Base-by-base conservation (phyloP, 192 early-diverging fungal species). In the Phlyctochytrium arcticum region DNA sequence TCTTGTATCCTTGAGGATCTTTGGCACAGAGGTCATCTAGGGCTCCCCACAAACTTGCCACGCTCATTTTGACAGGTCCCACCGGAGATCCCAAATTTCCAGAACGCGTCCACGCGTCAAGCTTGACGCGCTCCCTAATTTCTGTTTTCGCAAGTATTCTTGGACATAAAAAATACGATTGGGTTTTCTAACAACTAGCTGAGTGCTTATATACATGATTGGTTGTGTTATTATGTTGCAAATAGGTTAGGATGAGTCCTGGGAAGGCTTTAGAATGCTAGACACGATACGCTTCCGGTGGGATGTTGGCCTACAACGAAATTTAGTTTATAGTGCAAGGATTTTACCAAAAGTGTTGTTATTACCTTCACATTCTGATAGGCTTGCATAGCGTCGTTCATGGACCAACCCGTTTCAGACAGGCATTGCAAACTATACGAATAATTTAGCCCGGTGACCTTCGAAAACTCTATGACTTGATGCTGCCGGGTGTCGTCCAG, bases 361-460 rank as follows among this genome's bases (percentile, higher is more conserved):
- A 36, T 15, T 54, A 74, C 75, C 72, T 67, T 61, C 31, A 63
- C 71, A 35, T 23, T 70, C 30, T 67, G 23, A 48, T 68, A 77
- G n/a, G 69, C 49, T 30, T 48, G 32, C 46, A 70, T 51, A 6
- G 75, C 75, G 51, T 42, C 54, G 12, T 42, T 50, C 17, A 42
- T 35, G 36, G 54, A 62, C 71, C 71, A 77, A 32, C 50, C 63
- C 46, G 60, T 64, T 47, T 74, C 57, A 23, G 70, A 36, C 17
- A 77, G 62, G 59, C 75, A 77, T 48, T 77, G 60, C 23, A 63
- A 55, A 35, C 65, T 63, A 39, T 57, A 61, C 32, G 60, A 60
- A 44, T 69, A 77, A 42, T 77, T 77, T 27, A 77, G 37, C 2
- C 75, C 75, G 1, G 69, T 77, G 15, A 48, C 51, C n/a, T 58